phyloP scores from a whole-genome alignment of 139 green algal genomes.

The Gonium pectorale region DNA sequence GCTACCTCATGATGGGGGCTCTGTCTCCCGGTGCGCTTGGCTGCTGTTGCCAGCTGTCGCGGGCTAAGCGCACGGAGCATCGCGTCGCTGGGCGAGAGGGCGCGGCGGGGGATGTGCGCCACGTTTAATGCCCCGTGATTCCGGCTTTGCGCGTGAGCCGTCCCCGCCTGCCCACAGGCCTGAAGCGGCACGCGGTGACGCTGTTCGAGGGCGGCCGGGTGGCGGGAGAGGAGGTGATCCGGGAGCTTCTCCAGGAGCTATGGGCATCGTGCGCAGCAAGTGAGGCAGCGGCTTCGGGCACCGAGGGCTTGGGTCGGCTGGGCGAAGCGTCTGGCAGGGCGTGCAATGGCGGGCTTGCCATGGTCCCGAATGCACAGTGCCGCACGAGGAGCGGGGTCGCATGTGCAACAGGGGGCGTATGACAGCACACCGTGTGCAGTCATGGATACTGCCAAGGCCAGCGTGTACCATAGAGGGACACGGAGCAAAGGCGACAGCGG shows the following conservation, averaged over 20 bases:
- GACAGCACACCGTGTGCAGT: too few relatives aligned
- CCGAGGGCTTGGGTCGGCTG: background rate
- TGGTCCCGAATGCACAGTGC: too few relatives aligned
- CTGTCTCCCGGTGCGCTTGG: conserved; percentile 74
- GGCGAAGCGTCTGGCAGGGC: too few relatives aligned
- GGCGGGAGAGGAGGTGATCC: conserved; percentile 76
- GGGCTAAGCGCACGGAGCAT: background rate
- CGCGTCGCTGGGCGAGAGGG: background rate
- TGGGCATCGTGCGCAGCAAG: conserved; percentile 49
- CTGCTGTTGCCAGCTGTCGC: background rate
- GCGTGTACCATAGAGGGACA: too few relatives aligned
- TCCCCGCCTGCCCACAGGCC: conserved; percentile 48
- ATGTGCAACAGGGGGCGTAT: too few relatives aligned
- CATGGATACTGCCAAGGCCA: too few relatives aligned
- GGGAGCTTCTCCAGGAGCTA: conserved; percentile 71
- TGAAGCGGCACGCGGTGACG: conserved; percentile 86
- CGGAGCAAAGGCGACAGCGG: too few relatives aligned
- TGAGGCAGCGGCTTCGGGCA: background rate
- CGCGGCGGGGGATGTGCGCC: too few relatives aligned
- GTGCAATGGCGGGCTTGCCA: too few relatives aligned
- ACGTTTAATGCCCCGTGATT: background rate
- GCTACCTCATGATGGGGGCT: conserved; percentile 94
- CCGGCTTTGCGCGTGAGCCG: background rate
- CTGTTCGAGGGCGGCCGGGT: conserved; percentile 91
- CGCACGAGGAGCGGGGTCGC: too few relatives aligned